Base-by-base conservation (phyloP, 331 rosid genomes). In the Quercus lobata region DNA sequence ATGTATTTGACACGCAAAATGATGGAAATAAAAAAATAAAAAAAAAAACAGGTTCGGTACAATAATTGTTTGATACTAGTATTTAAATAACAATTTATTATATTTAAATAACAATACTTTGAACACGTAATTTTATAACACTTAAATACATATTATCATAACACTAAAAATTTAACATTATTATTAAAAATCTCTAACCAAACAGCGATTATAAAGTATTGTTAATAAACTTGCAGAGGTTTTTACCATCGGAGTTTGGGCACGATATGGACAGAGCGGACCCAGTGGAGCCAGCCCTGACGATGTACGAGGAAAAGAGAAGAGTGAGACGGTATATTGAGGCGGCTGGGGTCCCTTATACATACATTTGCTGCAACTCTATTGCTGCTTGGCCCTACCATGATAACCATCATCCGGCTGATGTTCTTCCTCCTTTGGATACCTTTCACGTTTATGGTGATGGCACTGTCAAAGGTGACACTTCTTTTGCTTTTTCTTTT, bases 191-290 rank as follows among this genome's bases (percentile, higher is more conserved):
- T 1, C 0, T 35, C 8, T 0, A 0, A 6, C 37, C 2, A 34
- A 32, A 5, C 6, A 0, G 7, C 7, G 1, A 32, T 32, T 32
- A 0, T 57, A 19, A 57, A 57, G 24, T n/a, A 57, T 65, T 24
- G 11, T 29, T 29, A 3, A 7, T 35, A 35, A 35, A 35, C 1
- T 30, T 44, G 30, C 81, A 82, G 81, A 76, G 81, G 32, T 82
- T 82, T 54, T 35, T 82, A 22, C 85, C 85, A 14, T 82, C 85
- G 1, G 85, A 82, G 46, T 82, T 82, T 71, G 85, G 85, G 17
- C 85, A 82, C 57, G 85, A 82, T 57, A 56, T 82, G 18, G 78
- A 82, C 62, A 71, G 63, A 72, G 81, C 77, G 4, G 81, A 62
- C 24, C 85, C 85, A 1, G 78, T 25, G 17, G 81, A 71, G 74